These are phyloP conservation scores for Xylariaceae sp. DNA, from an alignment of 2,329 filamentous ascomycete genomes.

Conservation along the genomic window DNA sequence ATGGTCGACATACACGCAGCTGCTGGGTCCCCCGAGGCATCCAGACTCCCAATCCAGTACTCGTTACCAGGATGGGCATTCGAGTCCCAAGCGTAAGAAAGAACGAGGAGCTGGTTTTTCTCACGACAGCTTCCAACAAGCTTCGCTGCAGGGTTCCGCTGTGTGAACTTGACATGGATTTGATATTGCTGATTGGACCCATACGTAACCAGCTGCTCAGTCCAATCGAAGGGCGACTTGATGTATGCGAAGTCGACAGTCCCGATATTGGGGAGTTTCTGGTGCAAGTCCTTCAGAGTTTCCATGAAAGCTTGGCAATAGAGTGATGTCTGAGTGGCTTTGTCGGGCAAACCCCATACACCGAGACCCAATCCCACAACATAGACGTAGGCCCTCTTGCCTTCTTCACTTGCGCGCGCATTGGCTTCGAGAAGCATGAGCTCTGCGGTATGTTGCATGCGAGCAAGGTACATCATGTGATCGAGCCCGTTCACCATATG, in stretches of 20 bases:
- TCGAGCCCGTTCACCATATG: constrained; percentile 18
- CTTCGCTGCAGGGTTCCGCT: constrained; percentile 26
- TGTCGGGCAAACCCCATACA: constrained; percentile 28
- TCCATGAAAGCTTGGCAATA: constrained; percentile 24
- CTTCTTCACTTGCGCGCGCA: constrained; percentile 19
- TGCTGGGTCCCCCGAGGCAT: constrained; percentile 31
- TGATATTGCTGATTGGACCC: background rate
- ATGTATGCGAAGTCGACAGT: constrained; percentile 29
- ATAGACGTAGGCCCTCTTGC: constrained; percentile 29
- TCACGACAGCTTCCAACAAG: constrained; percentile 13
- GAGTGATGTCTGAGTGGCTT: constrained; percentile 12
- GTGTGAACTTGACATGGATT: constrained; percentile 24
- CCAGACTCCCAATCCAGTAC: constrained; percentile 27
- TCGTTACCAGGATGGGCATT: constrained; percentile 35
- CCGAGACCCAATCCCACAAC: constrained; percentile 34
- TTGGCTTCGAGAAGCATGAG: constrained; percentile 32
- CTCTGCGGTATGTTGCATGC: constrained; percentile 27
- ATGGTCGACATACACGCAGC: constrained; percentile 36
- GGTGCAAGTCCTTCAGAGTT: constrained; percentile 12
- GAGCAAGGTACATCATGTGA: constrained; percentile 23
- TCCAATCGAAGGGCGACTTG: background rate
- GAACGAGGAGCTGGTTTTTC: constrained; percentile 25
- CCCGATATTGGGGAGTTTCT: constrained; percentile 16
- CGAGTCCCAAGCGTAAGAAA: constrained; percentile 35
- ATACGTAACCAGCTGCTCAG: constrained; percentile 2